Evolutionary conservation across 768 basidiomycete genomes (phyloP).

Genomic region (Tulasnella calospora): DNA sequence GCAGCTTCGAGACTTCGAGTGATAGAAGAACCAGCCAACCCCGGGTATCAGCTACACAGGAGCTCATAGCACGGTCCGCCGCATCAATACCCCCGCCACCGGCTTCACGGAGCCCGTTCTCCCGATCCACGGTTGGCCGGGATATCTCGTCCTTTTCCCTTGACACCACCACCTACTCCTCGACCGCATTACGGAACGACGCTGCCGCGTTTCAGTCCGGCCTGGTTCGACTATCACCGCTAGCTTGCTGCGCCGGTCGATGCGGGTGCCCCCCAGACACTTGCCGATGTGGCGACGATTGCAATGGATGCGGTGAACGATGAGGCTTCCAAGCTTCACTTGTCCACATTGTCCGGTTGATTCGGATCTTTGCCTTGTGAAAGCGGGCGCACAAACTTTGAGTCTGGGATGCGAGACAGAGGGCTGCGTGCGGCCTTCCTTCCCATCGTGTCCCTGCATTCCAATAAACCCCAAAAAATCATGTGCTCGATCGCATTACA

Average conservation of each 20-base stretch:
- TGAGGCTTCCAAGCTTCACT: background rate
- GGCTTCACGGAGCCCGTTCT: constrained; percentile 1
- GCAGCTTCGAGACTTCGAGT: constrained; percentile 9
- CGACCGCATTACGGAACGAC: constrained; percentile 13
- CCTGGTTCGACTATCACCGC: constrained; percentile 10
- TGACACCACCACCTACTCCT: constrained; percentile 19
- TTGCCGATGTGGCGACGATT: constrained; percentile 16
- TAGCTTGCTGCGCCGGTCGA: constrained; percentile 19
- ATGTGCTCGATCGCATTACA: background rate
- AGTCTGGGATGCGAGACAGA: constrained; percentile 3
- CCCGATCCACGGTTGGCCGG: constrained; percentile 8
- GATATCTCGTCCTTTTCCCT: constrained; percentile 17
- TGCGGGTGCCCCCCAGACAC: constrained; percentile 11
- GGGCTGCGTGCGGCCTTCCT: background rate
- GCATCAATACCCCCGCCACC: constrained; percentile 24
- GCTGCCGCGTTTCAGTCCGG: constrained; percentile 6
- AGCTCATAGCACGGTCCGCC: constrained; percentile 20
- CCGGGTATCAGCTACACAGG: constrained; percentile 13
- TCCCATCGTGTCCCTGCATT: constrained; percentile 11
- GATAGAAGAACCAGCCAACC: constrained; percentile 13
- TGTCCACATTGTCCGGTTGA: background rate
- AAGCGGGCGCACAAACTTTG: background rate
- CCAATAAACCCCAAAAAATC: constrained; percentile 10
- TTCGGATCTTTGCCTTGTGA: background rate
- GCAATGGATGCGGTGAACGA: constrained; percentile 7